Evolutionary conservation across 176 grass and related monocot genomes (phyloP), one percentile per base, ranked within the genome.

Genomic region (Chloris gayana): DNA sequence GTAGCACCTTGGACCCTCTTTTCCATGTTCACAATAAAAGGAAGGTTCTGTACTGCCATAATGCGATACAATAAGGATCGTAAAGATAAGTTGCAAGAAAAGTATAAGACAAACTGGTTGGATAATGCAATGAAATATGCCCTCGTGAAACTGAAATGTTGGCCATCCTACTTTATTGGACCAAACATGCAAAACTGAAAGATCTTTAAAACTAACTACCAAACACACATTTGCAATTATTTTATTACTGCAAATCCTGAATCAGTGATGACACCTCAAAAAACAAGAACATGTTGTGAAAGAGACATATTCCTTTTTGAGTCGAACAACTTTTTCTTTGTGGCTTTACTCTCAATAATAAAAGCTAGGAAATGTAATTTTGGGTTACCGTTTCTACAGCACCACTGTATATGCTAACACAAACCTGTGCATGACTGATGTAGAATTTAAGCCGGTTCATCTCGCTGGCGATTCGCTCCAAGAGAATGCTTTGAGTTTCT

Each of bases 1-100:
- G 86, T 93, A 63, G 92, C 88, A 66, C 87, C 83, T 76, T 95
- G 92, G 78, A 91, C 92, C 78, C 96, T 95, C 84, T 99, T 99
- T 82, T 99, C 96, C 92, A 99, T 91, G 92, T 99, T 99, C 83
- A 89, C 92, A 72, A 95, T 99, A 78, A 99, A 99, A 60, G 96
- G 96, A 67, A 99, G 92, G 80, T 99, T 95, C 96, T 99, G 96
- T 83, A 99, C 92, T 99, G 92, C 90, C 92, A 93, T 79, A 83
- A 87, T 70, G 60, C 80, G 85, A 45, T 51, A 61, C 63, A 70
- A 84, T 90, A 87, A 90, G 87, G 84, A 94, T 67, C 73, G 83
- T 75, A 90, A 75, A 84, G 75, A 67, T 85, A 81, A 85, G 80
- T 85, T 60, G 66, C 32, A 56, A 32, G 76, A 64, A 58, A 61